These are phyloP conservation scores for Dictyostelium brefeldianum DNA, from an alignment of 78 protist species.

Conservation along the genomic window DNA sequence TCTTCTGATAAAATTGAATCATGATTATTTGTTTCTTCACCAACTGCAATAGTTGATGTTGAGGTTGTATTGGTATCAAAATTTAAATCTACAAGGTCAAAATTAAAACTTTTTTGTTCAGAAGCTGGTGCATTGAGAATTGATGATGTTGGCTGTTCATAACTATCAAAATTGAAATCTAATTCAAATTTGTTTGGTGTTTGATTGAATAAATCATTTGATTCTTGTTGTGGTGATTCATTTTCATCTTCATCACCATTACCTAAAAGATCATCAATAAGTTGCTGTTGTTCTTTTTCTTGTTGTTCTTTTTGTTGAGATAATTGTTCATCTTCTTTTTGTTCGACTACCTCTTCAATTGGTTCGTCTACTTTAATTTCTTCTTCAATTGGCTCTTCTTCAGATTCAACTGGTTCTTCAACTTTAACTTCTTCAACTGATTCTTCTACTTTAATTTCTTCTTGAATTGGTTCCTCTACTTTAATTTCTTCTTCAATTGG, in stretches of 20 bases:
- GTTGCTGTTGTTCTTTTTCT: not conserved
- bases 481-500: not conserved
- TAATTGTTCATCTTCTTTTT: slow-evolving; percentile 15
- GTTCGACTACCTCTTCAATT: not conserved
- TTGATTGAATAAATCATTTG: not conserved
- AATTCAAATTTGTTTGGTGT: not conserved
- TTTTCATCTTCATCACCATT: not conserved
- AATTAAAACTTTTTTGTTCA: not conserved
- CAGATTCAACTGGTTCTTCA: not conserved
- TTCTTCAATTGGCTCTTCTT: not conserved
- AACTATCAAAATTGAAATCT: not conserved
- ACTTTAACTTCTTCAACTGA: not conserved
- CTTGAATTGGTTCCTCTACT: not conserved
- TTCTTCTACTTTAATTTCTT: not conserved
- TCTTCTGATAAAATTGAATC: not conserved
- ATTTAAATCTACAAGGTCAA: slow-evolving; percentile 7
- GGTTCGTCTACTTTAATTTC: not conserved
- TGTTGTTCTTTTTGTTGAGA: slow-evolving; percentile 7
- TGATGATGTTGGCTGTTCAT: not conserved
- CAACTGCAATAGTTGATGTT: not conserved
- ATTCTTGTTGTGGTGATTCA: not conserved
- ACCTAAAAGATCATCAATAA: not conserved
- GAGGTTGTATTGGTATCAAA: not conserved
- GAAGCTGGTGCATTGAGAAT: not conserved
- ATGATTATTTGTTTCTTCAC: not conserved